phyloP scores from a whole-genome alignment of 306 rosid species.

The Benincasa hispida region DNA sequence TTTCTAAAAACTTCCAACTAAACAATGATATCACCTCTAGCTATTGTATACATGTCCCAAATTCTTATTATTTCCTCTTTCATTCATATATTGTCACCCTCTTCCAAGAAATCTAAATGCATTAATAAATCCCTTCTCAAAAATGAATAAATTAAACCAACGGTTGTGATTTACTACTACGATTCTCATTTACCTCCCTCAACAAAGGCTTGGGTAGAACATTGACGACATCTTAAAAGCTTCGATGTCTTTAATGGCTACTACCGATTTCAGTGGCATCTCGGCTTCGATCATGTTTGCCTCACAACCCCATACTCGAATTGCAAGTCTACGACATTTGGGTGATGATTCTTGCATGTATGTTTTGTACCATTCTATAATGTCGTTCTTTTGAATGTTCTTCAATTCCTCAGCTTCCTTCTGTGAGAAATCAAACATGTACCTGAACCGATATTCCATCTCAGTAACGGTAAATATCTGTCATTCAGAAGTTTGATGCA shows the following conservation, averaged over 20 bases:
- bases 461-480: neutral
- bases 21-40: neutral
- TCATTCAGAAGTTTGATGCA: neutral
- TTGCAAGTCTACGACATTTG: slow-evolving; percentile 53
- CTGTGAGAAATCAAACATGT: slow-evolving; percentile 55
- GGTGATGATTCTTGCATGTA: slow-evolving; percentile 62
- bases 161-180: neutral
- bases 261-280: slow-evolving; percentile 20
- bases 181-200: neutral
- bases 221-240: slow-evolving; percentile 51
- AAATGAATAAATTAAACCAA: neutral
- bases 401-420: slow-evolving; percentile 66
- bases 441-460: slow-evolving; percentile 33
- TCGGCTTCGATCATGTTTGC: slow-evolving; percentile 44
- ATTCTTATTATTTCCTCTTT: neutral
- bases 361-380: slow-evolving; percentile 55
- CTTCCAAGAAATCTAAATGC: neutral
- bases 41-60: neutral
- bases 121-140: neutral
- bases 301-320: slow-evolving; percentile 90
- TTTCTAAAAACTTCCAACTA: neutral
- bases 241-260: slow-evolving; percentile 37
- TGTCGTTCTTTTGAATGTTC: slow-evolving; percentile 48
- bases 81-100: neutral
- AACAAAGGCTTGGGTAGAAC: slow-evolving; percentile 53